Conservation (phyloP, 805 yeast genomes). For the Candida sphagnicola region DNA sequence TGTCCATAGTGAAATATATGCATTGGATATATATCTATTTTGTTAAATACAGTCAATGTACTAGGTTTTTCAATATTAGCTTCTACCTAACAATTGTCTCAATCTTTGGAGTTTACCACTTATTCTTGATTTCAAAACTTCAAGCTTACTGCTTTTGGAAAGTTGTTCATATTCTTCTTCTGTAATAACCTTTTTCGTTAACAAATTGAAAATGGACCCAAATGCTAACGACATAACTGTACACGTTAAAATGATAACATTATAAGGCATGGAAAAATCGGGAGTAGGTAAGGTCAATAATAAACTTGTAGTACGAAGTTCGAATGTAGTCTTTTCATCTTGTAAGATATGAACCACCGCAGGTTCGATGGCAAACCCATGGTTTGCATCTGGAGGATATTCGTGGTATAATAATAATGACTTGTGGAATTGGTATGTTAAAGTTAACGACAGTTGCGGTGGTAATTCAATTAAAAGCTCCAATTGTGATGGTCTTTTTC, state of each 20-base stretch:
- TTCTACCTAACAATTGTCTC: slow-evolving; percentile 1
- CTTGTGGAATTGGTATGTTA: slow-evolving; percentile 82
- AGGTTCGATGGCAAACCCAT: slow-evolving; percentile 93
- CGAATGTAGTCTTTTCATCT: slow-evolving; percentile 30
- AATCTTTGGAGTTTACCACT: slow-evolving; percentile 5
- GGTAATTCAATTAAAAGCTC: slow-evolving; percentile 70
- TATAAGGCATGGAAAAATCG: slow-evolving; percentile 98
- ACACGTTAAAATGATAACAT: slow-evolving; percentile 89
- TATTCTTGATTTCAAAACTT: slow-evolving; percentile 9
- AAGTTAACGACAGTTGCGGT: slow-evolving; percentile 51
- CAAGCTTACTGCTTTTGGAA: slow-evolving; percentile 13
- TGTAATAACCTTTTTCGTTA: slow-evolving; percentile 70
- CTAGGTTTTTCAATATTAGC: no score
- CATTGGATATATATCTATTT: background rate
- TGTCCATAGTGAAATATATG: background rate
- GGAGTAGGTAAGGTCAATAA: slow-evolving; percentile 90
- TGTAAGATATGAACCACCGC: slow-evolving; percentile 66
- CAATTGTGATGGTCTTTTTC: slow-evolving; percentile 76
- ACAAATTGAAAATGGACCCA: slow-evolving; percentile 77
- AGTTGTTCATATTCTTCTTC: slow-evolving; percentile 52
- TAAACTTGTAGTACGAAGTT: slow-evolving; percentile 79
- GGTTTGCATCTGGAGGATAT: slow-evolving; percentile 99
- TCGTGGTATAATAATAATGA: slow-evolving; percentile 80
- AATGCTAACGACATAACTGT: slow-evolving; percentile 91
- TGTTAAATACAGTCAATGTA: no score